Evolutionary conservation across 2,329 filamentous ascomycete genomes (phyloP), one percentile per base, ranked within the genome.

Genomic region (Aureobasidium sp.): DNA sequence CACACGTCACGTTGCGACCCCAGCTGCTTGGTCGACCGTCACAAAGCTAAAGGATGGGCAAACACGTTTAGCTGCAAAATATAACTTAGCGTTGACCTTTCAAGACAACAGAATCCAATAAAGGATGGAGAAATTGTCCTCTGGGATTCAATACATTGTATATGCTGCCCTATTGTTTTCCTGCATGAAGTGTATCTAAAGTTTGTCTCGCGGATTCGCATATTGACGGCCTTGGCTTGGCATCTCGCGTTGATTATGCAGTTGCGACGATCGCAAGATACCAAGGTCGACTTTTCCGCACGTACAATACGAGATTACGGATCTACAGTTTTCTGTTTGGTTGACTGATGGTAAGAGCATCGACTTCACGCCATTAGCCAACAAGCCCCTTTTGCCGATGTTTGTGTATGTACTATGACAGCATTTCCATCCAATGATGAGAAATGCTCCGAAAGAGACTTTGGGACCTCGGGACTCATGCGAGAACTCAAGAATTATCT

Each of bases 241-340:
- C 53, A 44, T n/a, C 21, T 10, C 30, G 50, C 50, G 37, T 54
- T 54, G 50, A 41, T 51, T 54, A 45, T 57, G 53, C 53, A 57
- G 53, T 21, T 21, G 13, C 25, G 49, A 29, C 49, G 49, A 54
- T 54, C 50, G 50, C 50, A 54, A 42, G 50, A 54, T 30, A 54
- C 21, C 37, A 30, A 42, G 37, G 50, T 42, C 34, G 37, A n/a
- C 37, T 21, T 21, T 42, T 29, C 30, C 50, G 50, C 50, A 54
- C 50, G 50, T 54, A 54, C 10, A 27, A 54, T 54, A 54, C 10
- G 37, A 54, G 13, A 54, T 32, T 42, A 54, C 50, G n/a, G 50
- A 54, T 54, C 50, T 41, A 13, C 50, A 11, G 27, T 42, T 14
- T 32, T n/a, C 50, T 54, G 50, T 54, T 54, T 54, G 36, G 50